Conservation (phyloP, 345 rosid species). For the Lepidium sativum region DNA sequence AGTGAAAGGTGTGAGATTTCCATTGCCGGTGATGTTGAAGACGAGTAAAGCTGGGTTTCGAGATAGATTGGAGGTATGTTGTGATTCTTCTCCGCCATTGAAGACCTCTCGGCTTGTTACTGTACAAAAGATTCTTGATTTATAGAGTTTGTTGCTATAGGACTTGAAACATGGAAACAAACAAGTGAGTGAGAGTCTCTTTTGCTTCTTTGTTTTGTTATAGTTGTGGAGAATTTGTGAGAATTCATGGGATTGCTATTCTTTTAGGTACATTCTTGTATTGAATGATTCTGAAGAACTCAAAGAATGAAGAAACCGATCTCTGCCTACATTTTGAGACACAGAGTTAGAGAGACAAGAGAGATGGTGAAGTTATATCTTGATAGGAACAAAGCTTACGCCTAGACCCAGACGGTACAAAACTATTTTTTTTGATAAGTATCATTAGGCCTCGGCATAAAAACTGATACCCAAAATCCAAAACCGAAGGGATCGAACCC, state of each 20-base stretch:
- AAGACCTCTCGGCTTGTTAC: conserved; percentile 56
- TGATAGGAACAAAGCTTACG: too few species aligned
- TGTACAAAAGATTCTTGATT: conserved; percentile 33
- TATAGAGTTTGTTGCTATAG: conserved; percentile 14
- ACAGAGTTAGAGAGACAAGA: neutral
- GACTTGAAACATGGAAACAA: neutral
- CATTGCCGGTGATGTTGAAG: conserved; percentile 58
- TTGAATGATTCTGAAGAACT: conserved; percentile 11
- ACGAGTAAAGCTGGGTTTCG: conserved; percentile 47
- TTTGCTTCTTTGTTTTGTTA: neutral
- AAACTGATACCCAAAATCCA: too few species aligned
- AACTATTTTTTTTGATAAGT: too few species aligned
- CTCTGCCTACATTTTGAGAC: conserved; percentile 6
- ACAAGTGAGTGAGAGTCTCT: conserved; percentile 5
- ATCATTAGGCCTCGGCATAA: too few species aligned
- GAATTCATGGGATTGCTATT: conserved; percentile 12
- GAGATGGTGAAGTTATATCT: too few species aligned
- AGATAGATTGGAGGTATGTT: conserved; percentile 53
- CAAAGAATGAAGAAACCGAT: conserved; percentile 4
- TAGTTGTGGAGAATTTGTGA: neutral
- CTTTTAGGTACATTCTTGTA: conserved; percentile 25
- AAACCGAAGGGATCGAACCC: too few species aligned
- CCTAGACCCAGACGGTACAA: too few species aligned
- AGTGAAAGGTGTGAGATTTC: conserved; percentile 60
- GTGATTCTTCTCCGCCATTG: conserved; percentile 57